Percentiles rank a stretch among this genome's conserved stretches.
These are phyloP conservation scores for Annona squamosa DNA, from an alignment of 164 flowering plant species.

Conservation along the genomic window DNA sequence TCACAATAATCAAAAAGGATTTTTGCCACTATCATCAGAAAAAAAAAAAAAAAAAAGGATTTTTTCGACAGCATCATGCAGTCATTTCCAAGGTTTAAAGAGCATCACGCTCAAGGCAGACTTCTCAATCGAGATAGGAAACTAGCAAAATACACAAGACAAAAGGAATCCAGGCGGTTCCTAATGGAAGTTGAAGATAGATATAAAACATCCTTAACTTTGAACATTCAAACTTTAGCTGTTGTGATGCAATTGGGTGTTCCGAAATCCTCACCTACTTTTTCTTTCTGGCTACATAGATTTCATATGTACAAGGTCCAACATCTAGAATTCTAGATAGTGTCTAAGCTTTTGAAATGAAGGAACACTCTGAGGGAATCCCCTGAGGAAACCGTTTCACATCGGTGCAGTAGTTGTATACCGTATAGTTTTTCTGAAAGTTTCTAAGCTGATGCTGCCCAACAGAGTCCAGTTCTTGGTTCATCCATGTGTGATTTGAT, in stretches of 20 bases:
- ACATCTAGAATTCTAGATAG: background rate
- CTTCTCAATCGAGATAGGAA: background rate
- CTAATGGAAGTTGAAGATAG: too few relatives aligned
- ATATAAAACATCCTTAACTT: too few relatives aligned
- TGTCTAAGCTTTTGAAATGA: background rate
- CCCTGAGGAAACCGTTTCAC: constrained; percentile 14
- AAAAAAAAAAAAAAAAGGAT: background rate
- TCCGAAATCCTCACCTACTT: too few relatives aligned
- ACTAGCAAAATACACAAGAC: constrained; percentile 2
- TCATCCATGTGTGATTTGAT: background rate
- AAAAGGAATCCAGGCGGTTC: background rate
- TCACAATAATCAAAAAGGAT: too few relatives aligned
- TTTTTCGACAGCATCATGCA: background rate
- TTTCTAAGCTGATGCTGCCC: background rate
- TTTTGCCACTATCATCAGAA: too few relatives aligned
- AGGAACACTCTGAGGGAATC: constrained; percentile 5
- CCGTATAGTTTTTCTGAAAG: constrained; percentile 11
- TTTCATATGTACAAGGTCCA: too few relatives aligned
- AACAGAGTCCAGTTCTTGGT: background rate
- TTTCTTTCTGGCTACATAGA: too few relatives aligned
- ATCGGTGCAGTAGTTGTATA: constrained; percentile 13
- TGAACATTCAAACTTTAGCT: background rate
- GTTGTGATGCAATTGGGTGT: too few relatives aligned
- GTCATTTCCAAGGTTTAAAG: constrained; percentile 7
- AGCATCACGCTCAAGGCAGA: background rate